Base-by-base conservation (phyloP, 345 rosid genomes). In the Salix suchowensis region DNA sequence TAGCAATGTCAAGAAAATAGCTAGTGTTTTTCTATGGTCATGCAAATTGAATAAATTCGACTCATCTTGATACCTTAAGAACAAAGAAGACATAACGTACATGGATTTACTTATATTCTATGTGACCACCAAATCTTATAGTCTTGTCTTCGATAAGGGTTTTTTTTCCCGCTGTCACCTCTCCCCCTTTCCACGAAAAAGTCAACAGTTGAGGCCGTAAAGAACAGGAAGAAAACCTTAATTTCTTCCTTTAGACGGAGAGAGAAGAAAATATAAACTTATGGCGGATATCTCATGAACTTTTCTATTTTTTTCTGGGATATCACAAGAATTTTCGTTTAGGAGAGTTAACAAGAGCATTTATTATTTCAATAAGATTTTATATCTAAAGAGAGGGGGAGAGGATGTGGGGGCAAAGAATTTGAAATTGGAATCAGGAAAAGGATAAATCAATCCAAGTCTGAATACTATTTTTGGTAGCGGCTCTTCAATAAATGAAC, bases 401-500 rank as follows among this genome's bases (percentile, higher is more conserved):
- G 28, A 23, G 10, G 23, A 23, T 58, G 62, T 23, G 24, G 62
- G 62, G 62, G 62, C 62, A 58, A 58, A 58, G 28, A 23, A 10
- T 58, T 58, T 8, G 11, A 58, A n/a, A 9, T 58, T n/a, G 2
- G 28, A 58, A 23, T 5, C 5, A 36, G 40, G 6, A 48, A 61
- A 62, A 64, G 26, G 65, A 71, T 67, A 10, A 72, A 66, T 37
- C 74, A 69, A 65, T 54, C 55, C 23, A 39, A 52, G 40, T 24
- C 23, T 19, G 52, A 72, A 40, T 72, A n/a, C 76, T 40, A 78
- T 26, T 55, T 67, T 4, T 18, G 74, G 74, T 26, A 68, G 52
- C 68, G 74, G 75, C 16, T 32, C 55, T 68, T 79, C 65, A 74
- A 68, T 68, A 67, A 69, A 79, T 74, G 78, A 50, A 50, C 12